Conservation (phyloP, 495 filamentous ascomycete genomes). For the Annulohypoxylon moriforme region DNA sequence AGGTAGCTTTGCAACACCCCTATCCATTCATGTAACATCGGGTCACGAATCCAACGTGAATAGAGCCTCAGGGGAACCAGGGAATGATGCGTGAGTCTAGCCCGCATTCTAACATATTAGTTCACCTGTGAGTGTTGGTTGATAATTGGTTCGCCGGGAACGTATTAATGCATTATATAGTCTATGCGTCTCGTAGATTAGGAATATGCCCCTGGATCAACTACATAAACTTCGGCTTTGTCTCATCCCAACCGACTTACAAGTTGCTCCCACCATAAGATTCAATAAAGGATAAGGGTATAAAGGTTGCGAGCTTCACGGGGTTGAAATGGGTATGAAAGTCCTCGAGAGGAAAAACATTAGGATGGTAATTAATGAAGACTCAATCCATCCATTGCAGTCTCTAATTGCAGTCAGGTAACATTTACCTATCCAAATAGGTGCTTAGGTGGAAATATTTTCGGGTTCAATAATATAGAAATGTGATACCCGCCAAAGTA, state of each 20-base stretch:
- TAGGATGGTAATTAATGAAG: too few species aligned
- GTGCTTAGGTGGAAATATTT: background rate
- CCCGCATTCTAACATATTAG: background rate
- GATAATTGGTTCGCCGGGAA: background rate
- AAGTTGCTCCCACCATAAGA: background rate
- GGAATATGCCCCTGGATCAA: background rate
- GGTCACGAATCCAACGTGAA: background rate
- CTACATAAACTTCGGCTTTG: background rate
- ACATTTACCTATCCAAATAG: too few species aligned
- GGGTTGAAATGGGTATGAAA: background rate
- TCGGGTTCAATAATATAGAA: background rate
- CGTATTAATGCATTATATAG: background rate
- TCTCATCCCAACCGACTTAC: background rate
- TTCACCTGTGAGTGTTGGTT: background rate
- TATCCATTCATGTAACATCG: background rate
- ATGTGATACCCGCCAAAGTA: background rate
- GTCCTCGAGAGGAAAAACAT: too few species aligned
- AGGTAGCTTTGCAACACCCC: too few species aligned
- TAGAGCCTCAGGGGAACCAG: background rate
- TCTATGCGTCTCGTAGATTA: background rate
- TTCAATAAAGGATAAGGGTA: background rate
- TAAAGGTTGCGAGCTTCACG: background rate
- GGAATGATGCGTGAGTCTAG: background rate
- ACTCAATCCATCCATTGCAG: too few species aligned
- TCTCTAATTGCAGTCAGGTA: too few species aligned